A percentile compares a stretch with the other conserved stretches of the same genome.
These are phyloP conservation scores for Begonia loranthoides DNA, from an alignment of 306 rosid species.

Conservation along the genomic window DNA sequence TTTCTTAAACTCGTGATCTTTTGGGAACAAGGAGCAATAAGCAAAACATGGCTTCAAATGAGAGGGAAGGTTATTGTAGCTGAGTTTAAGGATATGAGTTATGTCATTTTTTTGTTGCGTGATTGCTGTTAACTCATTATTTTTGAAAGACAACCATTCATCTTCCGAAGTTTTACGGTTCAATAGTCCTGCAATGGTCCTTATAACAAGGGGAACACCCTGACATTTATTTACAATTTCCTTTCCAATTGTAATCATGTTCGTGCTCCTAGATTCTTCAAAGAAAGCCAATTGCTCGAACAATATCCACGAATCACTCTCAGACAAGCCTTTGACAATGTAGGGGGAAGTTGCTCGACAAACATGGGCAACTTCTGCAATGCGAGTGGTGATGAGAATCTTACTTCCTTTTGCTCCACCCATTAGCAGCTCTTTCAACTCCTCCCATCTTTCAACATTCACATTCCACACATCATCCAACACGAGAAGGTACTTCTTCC, in stretches of 20 bases:
- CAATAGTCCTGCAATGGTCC: constrained; percentile 1
- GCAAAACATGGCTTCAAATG: too few species aligned
- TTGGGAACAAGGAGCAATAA: too few species aligned
- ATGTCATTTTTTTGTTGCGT: too few species aligned
- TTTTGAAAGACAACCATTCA: too few species aligned
- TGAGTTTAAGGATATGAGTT: too few species aligned
- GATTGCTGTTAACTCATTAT: too few species aligned
- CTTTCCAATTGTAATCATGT: neutral
- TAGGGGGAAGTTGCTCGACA: neutral
- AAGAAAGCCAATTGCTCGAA: too few species aligned
- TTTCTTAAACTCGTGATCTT: too few species aligned
- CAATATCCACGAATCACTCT: neutral
- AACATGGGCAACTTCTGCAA: neutral
- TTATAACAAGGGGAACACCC: constrained; percentile 4
- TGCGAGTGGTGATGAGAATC: too few species aligned
- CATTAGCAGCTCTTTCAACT: neutral
- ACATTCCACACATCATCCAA: constrained; percentile 3
- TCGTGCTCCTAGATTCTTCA: neutral
- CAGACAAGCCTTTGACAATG: neutral
- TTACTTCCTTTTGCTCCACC: constrained; percentile 5
- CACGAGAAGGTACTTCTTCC: neutral
- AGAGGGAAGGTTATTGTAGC: too few species aligned
- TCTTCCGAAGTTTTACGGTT: constrained; percentile 11
- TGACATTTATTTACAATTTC: neutral
- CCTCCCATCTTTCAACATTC: neutral